These are phyloP conservation scores for Aspergillus chevalieri DNA, from an alignment of 2,329 filamentous ascomycete genomes.

Conservation along the genomic window DNA sequence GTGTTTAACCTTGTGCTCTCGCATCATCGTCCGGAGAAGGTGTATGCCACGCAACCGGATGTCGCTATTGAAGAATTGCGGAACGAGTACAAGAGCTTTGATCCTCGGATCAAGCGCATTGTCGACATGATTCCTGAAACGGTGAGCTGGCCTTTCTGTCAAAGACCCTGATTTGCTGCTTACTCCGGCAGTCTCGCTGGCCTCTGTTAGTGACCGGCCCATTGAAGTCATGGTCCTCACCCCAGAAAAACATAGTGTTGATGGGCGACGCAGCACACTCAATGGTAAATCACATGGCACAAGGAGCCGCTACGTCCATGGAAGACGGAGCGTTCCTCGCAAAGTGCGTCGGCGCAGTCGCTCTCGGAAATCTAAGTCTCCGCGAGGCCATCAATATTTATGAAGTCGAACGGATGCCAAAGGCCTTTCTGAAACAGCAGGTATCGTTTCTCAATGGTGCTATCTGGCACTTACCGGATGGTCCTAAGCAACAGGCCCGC, in stretches of 20 bases:
- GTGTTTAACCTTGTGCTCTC: constrained; percentile 45
- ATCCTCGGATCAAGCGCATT: not conserved
- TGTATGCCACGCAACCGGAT: not conserved
- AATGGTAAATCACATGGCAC: constrained; percentile 20
- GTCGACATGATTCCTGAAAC: not conserved
- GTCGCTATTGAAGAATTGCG: not conserved
- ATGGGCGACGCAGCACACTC: constrained; percentile 41
- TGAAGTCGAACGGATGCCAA: constrained; percentile 29
- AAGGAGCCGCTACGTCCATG: constrained; percentile 40
- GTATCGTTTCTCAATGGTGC: constrained; percentile 43
- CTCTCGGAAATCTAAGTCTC: constrained; percentile 21
- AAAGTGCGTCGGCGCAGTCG: constrained; percentile 16
- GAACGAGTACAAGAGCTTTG: not conserved
- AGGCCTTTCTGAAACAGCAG: constrained; percentile 38
- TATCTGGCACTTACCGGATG: constrained; percentile 45
- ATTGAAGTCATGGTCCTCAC: constrained; percentile 11
- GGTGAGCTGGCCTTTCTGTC: not conserved
- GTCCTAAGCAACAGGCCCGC: constrained; percentile 36
- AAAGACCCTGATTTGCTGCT: not conserved
- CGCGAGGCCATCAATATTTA: constrained; percentile 31
- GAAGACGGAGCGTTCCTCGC: constrained; percentile 40
- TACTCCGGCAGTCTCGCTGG: constrained; percentile 1
- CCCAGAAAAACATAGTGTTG: constrained; percentile 27
- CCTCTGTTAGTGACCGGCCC: constrained; percentile 21
- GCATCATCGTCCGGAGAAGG: constrained; percentile 18